phyloP scores from a whole-genome alignment of 2,329 filamentous ascomycete genomes.

The Diaporthe caulivora region DNA sequence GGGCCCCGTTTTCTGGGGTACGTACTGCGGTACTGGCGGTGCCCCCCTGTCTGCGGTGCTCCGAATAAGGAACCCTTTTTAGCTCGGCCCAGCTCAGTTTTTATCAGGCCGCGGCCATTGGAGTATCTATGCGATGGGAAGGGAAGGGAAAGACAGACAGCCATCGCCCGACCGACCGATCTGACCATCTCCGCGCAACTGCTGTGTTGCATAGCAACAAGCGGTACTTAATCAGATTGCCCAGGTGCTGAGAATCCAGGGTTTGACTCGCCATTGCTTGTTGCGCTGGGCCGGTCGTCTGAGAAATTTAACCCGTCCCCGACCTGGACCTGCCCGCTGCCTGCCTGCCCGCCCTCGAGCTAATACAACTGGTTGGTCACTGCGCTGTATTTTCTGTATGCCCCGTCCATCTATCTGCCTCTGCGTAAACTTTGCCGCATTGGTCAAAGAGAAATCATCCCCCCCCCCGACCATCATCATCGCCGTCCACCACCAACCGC shows the following conservation, averaged over 20 bases:
- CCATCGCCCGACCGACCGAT: background rate
- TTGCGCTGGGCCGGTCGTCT: background rate
- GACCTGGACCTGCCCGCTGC: constrained; percentile 1
- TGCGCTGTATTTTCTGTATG: constrained; percentile 15
- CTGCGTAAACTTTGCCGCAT: constrained; percentile 11
- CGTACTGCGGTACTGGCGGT: background rate
- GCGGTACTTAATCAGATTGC: background rate
- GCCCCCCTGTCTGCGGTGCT: constrained; percentile 7
- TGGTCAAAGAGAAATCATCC: constrained; percentile 13
- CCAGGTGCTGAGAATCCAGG: constrained; percentile 1
- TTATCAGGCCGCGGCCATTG: constrained; percentile 9
- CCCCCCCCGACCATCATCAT: constrained; percentile 5
- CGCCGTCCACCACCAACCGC: constrained; percentile 3
- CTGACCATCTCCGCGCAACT: constrained; percentile 16
- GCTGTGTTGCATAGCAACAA: background rate
- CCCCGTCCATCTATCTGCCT: constrained; percentile 10
- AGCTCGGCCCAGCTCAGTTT: constrained; percentile 26
- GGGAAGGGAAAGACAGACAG: no score
- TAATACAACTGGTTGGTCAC: background rate
- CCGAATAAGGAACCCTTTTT: constrained; percentile 23
- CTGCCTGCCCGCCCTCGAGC: constrained; percentile 18
- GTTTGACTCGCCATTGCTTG: background rate
- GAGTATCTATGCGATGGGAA: no score
- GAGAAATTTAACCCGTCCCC: constrained; percentile 22
- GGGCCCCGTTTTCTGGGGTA: constrained; percentile 26